Base-by-base conservation (phyloP, 2,329 filamentous ascomycete genomes). In the Colletotrichum viniferum region DNA sequence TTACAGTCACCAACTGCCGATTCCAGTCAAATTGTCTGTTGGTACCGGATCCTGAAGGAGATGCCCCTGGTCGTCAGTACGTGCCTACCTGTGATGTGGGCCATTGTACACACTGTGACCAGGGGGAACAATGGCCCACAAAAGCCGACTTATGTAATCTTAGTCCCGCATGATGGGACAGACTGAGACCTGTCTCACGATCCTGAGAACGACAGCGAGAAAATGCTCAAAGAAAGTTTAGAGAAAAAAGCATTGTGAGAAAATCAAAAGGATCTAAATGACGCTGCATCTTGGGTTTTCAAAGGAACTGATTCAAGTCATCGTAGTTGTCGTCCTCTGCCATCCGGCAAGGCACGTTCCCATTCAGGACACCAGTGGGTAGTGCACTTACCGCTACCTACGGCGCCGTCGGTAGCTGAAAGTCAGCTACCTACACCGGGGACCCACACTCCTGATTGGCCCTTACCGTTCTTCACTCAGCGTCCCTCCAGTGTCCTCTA, bases 211-310 rank as follows among this genome's bases (percentile, higher is more conserved):
- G 24, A 55, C 52, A 21, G 52, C 52, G 10, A 55, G n/a, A 26
- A 55, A 24, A 55, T 55, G 52, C 24, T 55, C n/a, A 1, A 24
- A 55, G n/a, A 55, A 38, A 18, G 0, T 18, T 4, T 38, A 4
- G 36, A 18, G 36, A 2, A 18, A 18, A 38, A 5, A 0, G 5
- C 0, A 38, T 18, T 9, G 36, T 14, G n/a, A 1, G n/a, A 7
- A 9, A 6, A 7, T 14, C n/a, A 21, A 8, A 55, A 55, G 24
- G n/a, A 26, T 24, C 52, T 10, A 14, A 26, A 55, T 55, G 1
- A 18, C 8, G 9, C 0, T 13, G 1, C 10, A 14, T 21, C 52
- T 26, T 21, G 24, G n/a, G 52, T 21, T 55, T 55, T 7, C 52
- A 55, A 24, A 55, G n/a, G 10, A 18, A 55, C 1, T 1, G n/a